These are phyloP conservation scores for Penicillium tannophilum DNA, from an alignment of 495 filamentous ascomycete species.

Conservation along the genomic window DNA sequence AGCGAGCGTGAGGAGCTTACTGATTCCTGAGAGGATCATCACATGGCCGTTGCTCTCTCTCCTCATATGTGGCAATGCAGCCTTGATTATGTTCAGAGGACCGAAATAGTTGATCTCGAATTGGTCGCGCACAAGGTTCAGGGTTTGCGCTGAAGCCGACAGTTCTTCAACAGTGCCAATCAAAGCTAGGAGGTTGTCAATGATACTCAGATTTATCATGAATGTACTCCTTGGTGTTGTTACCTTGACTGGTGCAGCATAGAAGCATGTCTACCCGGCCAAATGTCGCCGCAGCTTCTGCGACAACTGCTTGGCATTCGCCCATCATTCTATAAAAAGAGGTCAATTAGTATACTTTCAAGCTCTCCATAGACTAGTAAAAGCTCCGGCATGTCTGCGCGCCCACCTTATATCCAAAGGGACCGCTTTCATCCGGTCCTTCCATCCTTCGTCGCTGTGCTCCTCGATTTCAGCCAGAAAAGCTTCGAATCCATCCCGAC, in stretches of 20 bases:
- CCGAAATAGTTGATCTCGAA: constrained; percentile 96
- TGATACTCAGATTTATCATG: background rate
- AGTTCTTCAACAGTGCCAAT: constrained; percentile 93
- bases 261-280: constrained; percentile 86
- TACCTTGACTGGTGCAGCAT: constrained; percentile 84
- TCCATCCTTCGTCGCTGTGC: constrained; percentile 52
- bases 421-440: constrained; percentile 43
- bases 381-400: background rate
- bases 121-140: constrained; percentile 81
- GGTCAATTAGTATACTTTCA: constrained; percentile 16
- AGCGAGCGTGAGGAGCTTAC: constrained; percentile 33
- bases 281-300: constrained; percentile 80
- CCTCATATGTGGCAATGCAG: constrained; percentile 78
- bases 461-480: constrained; percentile 71
- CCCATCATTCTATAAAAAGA: constrained; percentile 42
- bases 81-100: constrained; percentile 93
- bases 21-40: constrained; percentile 85
- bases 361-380: background rate
- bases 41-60: constrained; percentile 82
- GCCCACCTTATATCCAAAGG: constrained; percentile 55
- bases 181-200: constrained; percentile 55
- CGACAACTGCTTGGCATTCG: constrained; percentile 77
- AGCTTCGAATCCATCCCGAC: constrained; percentile 53
- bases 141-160: constrained; percentile 66
- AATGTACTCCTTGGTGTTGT: background rate